Percentiles rank a stretch among this genome's conserved stretches.
phyloP scores from a whole-genome alignment of 306 rosid species.

The apple (Malus domestica) region ASM211411v1 NC_041803.1:21228501-21229000 shows the following conservation, averaged over 20 bases:
- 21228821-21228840: not conserved
- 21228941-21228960: not conserved
- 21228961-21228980: no score
- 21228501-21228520: not conserved
- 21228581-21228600: not conserved
- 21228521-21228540: not conserved
- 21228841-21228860: not conserved
- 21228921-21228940: not conserved
- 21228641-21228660: not conserved
- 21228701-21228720: conserved; percentile 86
- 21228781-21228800: conserved; percentile 85
- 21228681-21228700: conserved; percentile 7
- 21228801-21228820: conserved; percentile 95
- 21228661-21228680: not conserved
- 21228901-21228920: not conserved
- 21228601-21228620: not conserved
- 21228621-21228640: not conserved
- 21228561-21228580: not conserved
- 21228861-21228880: not conserved
- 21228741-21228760: conserved; percentile 80
- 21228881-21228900: not conserved
- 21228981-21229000: no score
- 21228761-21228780: conserved; percentile 94
- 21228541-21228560: not conserved
- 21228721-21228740: conserved; percentile 70